Conservation (phyloP, 2,329 filamentous ascomycete species). For the Cladophialophora bantiana region DNA sequence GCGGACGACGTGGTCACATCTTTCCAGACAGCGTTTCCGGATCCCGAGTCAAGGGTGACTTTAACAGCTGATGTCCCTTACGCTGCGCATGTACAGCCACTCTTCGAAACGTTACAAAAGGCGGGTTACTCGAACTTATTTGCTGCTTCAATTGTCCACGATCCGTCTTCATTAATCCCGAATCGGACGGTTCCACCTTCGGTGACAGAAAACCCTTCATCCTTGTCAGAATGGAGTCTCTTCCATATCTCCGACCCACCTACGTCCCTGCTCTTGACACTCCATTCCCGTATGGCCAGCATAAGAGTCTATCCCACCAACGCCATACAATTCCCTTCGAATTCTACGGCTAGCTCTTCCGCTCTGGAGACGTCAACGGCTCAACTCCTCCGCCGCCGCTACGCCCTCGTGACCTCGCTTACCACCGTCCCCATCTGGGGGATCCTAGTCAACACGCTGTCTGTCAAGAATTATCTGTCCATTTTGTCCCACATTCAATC, state of each 20-base stretch:
- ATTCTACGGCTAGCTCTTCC: conserved; percentile 31
- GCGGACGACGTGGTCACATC: conserved; percentile 63
- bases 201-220: conserved; percentile 53
- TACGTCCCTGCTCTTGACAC: conserved; percentile 81
- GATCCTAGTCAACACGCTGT: conserved; percentile 94
- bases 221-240: conserved; percentile 72
- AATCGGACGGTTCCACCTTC: conserved; percentile 74
- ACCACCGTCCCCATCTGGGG: conserved; percentile 84
- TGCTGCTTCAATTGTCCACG: conserved; percentile 74
- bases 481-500: conserved; percentile 76
- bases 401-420: conserved; percentile 82
- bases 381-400: conserved; percentile 78
- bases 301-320: conserved; percentile 77
- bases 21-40: conserved; percentile 73
- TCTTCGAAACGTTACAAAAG: conserved; percentile 63
- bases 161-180: conserved; percentile 81
- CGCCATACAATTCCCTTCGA: conserved; percentile 73
- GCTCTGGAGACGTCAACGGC: conserved; percentile 59
- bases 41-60: conserved; percentile 69
- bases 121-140: conserved; percentile 75
- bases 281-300: conserved; percentile 79
- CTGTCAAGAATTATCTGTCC: conserved; percentile 85
- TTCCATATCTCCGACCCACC: conserved; percentile 87
- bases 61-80: conserved; percentile 92
- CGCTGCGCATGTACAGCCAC: conserved; percentile 70